Base-by-base conservation (phyloP, 2,329 filamentous ascomycete genomes). In the Penicillium vulpinum region DNA sequence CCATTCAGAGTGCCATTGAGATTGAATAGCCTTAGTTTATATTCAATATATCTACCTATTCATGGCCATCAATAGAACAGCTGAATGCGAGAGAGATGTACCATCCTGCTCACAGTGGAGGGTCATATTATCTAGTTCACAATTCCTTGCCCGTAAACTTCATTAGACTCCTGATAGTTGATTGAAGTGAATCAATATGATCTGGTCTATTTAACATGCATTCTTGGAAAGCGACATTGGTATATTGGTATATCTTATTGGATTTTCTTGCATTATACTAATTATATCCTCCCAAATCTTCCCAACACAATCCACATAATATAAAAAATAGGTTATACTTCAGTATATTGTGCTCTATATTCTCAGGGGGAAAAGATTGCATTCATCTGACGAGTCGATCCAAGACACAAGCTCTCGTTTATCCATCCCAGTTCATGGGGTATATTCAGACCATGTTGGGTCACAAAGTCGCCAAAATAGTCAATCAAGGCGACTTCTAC, bases 381-480 rank as follows among this genome's bases (percentile, higher is more conserved):
- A 18, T n/a, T 22, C 9, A 22, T 13, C 7, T 21, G 15, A 24
- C 56, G 51, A 18, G 49, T 39, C 9, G 24, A 28, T 2, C 60
- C 56, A 15, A 67, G 49, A 21, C 57, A 26, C 15, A 67, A 29
- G 41, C 57, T 59, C 36, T 58, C 50, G 7, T 50, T 56, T 7
- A 48, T 53, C 49, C 31, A 50, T 44, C 59, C 50, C 40, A 66
- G 16, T 21, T 62, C 56, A 1, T 38, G 29, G 4, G 29, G 18
- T 22, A 58, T 7, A 36, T 40, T n/a, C 6, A 16, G 5, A 7
- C 5, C 8, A 43, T 56, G 21, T 1, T 45, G 18, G 7, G 49
- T 3, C 36, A 47, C 36, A 36, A 71, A 70, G 44, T 73, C 71
- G 8, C 39, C 21, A 31, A 61, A 54, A 46, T 70, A 73, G 29